Percentiles rank a stretch among this genome's conserved stretches.
Conservation (phyloP, 306 rosid genomes). For the Castanea sativa region DNA sequence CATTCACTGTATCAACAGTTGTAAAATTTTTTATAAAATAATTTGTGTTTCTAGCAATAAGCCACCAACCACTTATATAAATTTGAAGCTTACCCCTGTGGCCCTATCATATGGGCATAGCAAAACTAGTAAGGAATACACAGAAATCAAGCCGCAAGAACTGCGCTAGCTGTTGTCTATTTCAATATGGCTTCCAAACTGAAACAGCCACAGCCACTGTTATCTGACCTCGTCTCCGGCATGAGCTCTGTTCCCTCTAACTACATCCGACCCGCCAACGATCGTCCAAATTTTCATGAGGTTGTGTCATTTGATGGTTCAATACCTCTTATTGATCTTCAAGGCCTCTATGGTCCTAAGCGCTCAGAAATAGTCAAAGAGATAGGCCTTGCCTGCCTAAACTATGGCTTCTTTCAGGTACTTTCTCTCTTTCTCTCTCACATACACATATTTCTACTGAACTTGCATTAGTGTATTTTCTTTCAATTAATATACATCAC, state of each 20-base stretch:
- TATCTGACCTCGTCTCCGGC: constrained; percentile 13
- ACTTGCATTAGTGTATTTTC: background rate
- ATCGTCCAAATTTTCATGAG: constrained; percentile 27
- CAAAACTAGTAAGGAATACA: background rate
- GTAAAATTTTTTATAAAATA: too few relatives aligned
- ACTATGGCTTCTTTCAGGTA: constrained; percentile 36
- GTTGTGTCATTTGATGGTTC: constrained; percentile 9
- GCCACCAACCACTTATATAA: too few relatives aligned
- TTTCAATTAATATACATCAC: too few relatives aligned
- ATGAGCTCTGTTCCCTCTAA: constrained; percentile 14
- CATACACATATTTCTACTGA: background rate
- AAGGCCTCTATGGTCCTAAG: constrained; percentile 4
- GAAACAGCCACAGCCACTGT: background rate
- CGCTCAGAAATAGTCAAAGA: constrained; percentile 15
- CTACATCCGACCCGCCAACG: constrained; percentile 13
- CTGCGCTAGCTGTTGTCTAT: background rate
- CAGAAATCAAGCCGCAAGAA: background rate
- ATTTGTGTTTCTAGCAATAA: too few relatives aligned
- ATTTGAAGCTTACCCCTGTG: background rate
- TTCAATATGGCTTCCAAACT: background rate
- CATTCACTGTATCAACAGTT: too few relatives aligned
- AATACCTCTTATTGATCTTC: constrained; percentile 33
- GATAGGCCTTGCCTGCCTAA: constrained; percentile 30
- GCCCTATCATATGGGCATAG: background rate
- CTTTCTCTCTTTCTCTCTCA: too few relatives aligned